Evolutionary conservation across 2,329 filamentous ascomycete species (phyloP).

Genomic region (Microdochium paspali): DNA sequence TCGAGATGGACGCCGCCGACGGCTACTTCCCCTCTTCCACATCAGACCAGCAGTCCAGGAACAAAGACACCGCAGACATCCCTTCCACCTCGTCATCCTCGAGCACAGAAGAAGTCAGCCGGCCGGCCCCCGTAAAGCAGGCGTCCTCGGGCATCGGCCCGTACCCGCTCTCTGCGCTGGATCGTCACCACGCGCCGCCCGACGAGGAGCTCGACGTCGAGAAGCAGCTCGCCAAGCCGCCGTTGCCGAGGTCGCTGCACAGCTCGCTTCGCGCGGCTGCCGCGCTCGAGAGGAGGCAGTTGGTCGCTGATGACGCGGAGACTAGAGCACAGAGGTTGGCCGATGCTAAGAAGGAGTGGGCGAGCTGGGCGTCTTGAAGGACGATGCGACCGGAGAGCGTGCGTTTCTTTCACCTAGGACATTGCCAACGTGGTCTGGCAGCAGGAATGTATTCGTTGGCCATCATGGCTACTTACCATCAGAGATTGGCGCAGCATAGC

Average conservation of each 20-base stretch:
- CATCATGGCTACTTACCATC: too few species aligned
- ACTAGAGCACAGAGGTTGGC: conserved; percentile 30
- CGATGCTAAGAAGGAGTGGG: conserved; percentile 31
- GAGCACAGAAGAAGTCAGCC: too few species aligned
- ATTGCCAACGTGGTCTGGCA: too few species aligned
- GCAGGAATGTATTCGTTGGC: too few species aligned
- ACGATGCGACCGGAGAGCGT: not conserved
- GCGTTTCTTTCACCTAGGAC: too few species aligned
- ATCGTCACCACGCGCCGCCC: conserved; percentile 13
- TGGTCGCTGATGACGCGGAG: conserved; percentile 17
- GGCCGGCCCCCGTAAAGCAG: not conserved
- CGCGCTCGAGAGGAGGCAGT: conserved; percentile 1
- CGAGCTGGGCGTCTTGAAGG: not conserved
- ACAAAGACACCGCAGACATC: not conserved
- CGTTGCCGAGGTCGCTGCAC: conserved; percentile 16
- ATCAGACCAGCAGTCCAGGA: not conserved
- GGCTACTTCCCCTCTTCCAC: conserved; percentile 5
- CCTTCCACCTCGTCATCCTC: not conserved
- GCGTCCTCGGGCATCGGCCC: conserved; percentile 2
- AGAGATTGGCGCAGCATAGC: too few species aligned
- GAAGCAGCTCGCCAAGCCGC: conserved; percentile 16
- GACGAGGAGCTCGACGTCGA: conserved; percentile 17
- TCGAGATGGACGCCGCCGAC: conserved; percentile 1
- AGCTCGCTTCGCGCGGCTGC: conserved; percentile 16
- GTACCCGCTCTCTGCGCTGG: conserved; percentile 17